A percentile compares a stretch with the other conserved stretches of the same genome.
These are phyloP conservation scores for Scutellaria barbata DNA, from an alignment of 257 asterid species.

Conservation along the genomic window DNA sequence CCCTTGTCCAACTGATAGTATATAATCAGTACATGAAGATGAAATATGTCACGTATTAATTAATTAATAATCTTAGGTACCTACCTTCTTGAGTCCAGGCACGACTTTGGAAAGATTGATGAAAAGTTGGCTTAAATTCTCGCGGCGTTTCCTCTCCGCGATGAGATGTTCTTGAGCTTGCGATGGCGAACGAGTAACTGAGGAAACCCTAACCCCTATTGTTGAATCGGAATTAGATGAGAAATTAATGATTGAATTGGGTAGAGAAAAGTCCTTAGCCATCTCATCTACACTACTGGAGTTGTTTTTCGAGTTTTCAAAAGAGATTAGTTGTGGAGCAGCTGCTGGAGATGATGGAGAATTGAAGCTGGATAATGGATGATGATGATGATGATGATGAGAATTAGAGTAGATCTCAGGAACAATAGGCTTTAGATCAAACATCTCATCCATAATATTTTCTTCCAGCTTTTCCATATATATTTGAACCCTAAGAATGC, in stretches of 20 bases:
- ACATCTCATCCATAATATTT: not conserved
- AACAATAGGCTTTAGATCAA: conserved; percentile 39
- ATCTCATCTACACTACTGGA: not conserved
- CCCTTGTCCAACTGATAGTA: conserved; percentile 50
- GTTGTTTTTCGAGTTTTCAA: conserved; percentile 30
- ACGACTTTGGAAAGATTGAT: conserved; percentile 58
- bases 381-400: conserved; percentile 34
- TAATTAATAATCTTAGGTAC: not conserved
- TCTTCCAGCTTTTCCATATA: conserved; percentile 36
- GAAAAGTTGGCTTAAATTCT: conserved; percentile 60
- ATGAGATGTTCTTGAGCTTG: conserved; percentile 67
- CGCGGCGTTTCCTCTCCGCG: conserved; percentile 68
- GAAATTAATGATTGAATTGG: conserved; percentile 40
- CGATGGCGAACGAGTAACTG: conserved; percentile 33
- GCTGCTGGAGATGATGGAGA: too few species aligned
- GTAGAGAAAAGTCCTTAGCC: conserved; percentile 8
- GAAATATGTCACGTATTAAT: too few species aligned
- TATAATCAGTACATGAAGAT: too few species aligned
- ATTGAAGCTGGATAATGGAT: conserved; percentile 5
- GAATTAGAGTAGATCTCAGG: conserved; percentile 26
- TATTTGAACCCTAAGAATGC: conserved; percentile 11
- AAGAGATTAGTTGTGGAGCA: conserved; percentile 39
- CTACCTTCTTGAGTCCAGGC: conserved; percentile 74
- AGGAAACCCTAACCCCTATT: not conserved
- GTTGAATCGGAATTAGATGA: conserved; percentile 25